These are phyloP conservation scores for Candolleomyces efflorescens DNA, from an alignment of 768 basidiomycete genomes.

Conservation along the genomic window DNA sequence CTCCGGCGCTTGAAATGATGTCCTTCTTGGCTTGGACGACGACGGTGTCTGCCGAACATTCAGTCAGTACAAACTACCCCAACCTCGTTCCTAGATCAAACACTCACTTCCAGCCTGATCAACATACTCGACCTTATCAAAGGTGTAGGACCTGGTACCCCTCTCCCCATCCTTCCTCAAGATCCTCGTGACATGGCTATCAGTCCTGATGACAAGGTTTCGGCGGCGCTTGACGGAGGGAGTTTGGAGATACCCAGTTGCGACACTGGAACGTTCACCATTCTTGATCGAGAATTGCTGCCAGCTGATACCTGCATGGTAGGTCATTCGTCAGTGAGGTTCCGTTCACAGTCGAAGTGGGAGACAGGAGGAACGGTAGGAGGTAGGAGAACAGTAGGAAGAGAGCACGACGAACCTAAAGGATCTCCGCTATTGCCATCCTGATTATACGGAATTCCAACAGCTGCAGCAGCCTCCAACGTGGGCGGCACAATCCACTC, in stretches of 20 bases:
- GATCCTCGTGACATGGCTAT: not conserved
- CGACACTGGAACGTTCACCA: not conserved
- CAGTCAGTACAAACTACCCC: too few species aligned
- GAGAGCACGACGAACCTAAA: not conserved
- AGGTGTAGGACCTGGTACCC: not conserved
- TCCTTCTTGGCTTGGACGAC: not conserved
- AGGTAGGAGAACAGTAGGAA: not conserved
- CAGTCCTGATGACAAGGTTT: not conserved
- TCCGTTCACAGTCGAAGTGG: not conserved
- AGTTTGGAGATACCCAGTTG: not conserved
- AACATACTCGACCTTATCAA: not conserved
- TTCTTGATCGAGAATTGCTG: not conserved
- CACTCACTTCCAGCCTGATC: not conserved
- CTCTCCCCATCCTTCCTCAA: not conserved
- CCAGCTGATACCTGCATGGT: not conserved
- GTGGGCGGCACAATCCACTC: slow-evolving; percentile 13
- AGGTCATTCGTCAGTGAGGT: not conserved
- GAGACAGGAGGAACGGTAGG: not conserved
- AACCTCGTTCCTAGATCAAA: too few species aligned
- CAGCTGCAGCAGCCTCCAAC: slow-evolving; percentile 12
- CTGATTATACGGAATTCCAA: not conserved
- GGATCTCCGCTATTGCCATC: not conserved
- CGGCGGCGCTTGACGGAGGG: not conserved
- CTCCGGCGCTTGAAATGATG: not conserved
- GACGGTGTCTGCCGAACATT: not conserved